phyloP scores from a whole-genome alignment of 208 protist genomes.

The Angomonas desouzai region DNA sequence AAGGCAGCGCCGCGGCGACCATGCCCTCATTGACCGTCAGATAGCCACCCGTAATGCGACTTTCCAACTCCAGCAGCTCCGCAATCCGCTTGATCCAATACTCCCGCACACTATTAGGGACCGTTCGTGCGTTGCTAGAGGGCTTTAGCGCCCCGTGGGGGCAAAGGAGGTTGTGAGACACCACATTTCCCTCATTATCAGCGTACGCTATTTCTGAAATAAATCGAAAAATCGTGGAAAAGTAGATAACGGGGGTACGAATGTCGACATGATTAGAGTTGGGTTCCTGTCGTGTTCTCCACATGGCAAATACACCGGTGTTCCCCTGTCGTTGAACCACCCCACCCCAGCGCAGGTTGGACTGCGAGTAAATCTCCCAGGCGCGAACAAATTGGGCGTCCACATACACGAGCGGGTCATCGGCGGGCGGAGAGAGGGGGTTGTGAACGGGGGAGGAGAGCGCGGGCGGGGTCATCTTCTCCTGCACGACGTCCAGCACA shows the following conservation, averaged over 20 bases:
- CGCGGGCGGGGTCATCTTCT: background rate
- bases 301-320: slow-evolving; percentile 30
- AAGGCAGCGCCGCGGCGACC: slow-evolving; percentile 27
- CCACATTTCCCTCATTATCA: background rate
- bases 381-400: slow-evolving; percentile 36
- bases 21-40: slow-evolving; percentile 17
- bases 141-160: slow-evolving; percentile 46
- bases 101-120: slow-evolving; percentile 41
- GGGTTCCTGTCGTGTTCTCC: background rate
- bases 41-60: slow-evolving; percentile 21
- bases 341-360: slow-evolving; percentile 20
- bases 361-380: slow-evolving; percentile 40
- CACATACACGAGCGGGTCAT: slow-evolving; percentile 36
- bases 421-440: background rate
- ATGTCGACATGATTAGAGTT: background rate
- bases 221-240: background rate
- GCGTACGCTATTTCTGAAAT: background rate
- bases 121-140: slow-evolving; percentile 25
- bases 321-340: slow-evolving; percentile 47
- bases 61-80: slow-evolving; percentile 25
- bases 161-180: slow-evolving; percentile 30
- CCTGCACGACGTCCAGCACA: background rate
- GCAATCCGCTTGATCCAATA: slow-evolving; percentile 44
- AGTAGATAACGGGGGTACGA: background rate
- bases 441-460: background rate